Conservation (phyloP, 441 rosid species). For the Populus hybrid region DNA sequence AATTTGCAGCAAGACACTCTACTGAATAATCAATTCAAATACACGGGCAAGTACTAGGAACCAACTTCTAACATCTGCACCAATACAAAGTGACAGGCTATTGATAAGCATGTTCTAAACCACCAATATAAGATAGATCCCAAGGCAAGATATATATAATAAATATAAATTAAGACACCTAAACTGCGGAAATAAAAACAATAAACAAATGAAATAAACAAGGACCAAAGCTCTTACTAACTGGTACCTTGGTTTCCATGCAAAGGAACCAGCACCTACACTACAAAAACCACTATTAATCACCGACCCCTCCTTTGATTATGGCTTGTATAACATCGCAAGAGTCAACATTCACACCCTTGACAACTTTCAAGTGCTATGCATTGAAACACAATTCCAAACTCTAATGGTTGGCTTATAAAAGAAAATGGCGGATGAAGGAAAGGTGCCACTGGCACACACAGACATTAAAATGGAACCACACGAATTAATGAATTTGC, state of each 20-base stretch:
- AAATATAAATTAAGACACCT: not conserved
- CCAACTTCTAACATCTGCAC: constrained; percentile 30
- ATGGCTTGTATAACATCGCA: constrained; percentile 28
- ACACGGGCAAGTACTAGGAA: constrained; percentile 42
- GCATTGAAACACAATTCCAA: constrained; percentile 25
- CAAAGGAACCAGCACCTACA: constrained; percentile 46
- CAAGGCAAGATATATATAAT: constrained; percentile 22
- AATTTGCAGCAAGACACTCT: constrained; percentile 2
- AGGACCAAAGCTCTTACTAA: constrained; percentile 27
- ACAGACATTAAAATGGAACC: not conserved
- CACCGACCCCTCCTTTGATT: constrained; percentile 54
- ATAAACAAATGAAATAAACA: constrained; percentile 31
- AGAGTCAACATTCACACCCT: constrained; percentile 26
- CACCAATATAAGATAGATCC: constrained; percentile 19
- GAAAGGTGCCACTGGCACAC: constrained; percentile 25
- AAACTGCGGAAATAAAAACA: constrained; percentile 25
- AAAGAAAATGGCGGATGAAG: constrained; percentile 52
- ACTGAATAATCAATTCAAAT: constrained; percentile 22
- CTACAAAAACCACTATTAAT: constrained; percentile 24
- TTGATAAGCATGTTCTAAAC: constrained; percentile 22
- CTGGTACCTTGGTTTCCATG: constrained; percentile 55
- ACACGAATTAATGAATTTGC: constrained; percentile 12
- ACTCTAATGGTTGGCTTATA: not conserved
- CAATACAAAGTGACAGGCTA: constrained; percentile 24
- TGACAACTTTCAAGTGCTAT: constrained; percentile 28